Conservation (phyloP, 2,329 filamentous ascomycete genomes). For the Pestalotiopsis sp. region DNA sequence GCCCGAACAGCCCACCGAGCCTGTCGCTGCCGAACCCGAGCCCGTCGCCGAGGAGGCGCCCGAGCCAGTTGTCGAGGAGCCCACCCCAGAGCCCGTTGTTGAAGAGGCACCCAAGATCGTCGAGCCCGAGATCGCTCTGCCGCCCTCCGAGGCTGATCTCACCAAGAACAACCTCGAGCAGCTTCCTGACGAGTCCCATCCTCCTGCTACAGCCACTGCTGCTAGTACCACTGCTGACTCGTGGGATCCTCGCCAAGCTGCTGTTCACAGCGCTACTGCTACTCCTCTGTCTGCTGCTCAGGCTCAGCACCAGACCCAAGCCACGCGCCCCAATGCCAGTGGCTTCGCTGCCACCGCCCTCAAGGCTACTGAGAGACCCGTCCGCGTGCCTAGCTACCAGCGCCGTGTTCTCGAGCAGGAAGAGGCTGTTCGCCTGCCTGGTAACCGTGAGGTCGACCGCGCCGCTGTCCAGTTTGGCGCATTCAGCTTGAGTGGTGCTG, state of each 20-base stretch:
- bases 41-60: conserved; percentile 38
- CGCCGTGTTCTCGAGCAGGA: conserved; percentile 91
- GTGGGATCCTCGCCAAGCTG: conserved; percentile 69
- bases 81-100: conserved; percentile 28
- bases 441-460: conserved; percentile 91
- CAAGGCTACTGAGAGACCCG: conserved; percentile 71
- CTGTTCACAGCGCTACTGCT: conserved; percentile 57
- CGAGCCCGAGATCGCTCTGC: conserved; percentile 58
- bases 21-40: conserved; percentile 39
- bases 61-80: conserved; percentile 31
- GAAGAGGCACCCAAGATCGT: conserved; percentile 40
- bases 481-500: conserved; percentile 82
- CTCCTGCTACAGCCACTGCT: conserved; percentile 77
- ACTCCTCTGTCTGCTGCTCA: conserved; percentile 69
- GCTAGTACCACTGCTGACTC: conserved; percentile 90
- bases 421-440: conserved; percentile 97
- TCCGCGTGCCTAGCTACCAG: conserved; percentile 78
- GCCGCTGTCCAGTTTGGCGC: conserved; percentile 95
- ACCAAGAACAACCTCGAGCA: conserved; percentile 93
- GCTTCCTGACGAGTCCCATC: conserved; percentile 78
- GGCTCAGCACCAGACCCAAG: conserved; percentile 55
- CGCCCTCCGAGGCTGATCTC: conserved; percentile 78
- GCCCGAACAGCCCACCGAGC: conserved; percentile 46
- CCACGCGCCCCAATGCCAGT: conserved; percentile 63
- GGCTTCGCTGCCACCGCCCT: conserved; percentile 80